Base-by-base conservation (phyloP, 495 filamentous ascomycete genomes). In the Amphirosellinia nigrospora region DNA sequence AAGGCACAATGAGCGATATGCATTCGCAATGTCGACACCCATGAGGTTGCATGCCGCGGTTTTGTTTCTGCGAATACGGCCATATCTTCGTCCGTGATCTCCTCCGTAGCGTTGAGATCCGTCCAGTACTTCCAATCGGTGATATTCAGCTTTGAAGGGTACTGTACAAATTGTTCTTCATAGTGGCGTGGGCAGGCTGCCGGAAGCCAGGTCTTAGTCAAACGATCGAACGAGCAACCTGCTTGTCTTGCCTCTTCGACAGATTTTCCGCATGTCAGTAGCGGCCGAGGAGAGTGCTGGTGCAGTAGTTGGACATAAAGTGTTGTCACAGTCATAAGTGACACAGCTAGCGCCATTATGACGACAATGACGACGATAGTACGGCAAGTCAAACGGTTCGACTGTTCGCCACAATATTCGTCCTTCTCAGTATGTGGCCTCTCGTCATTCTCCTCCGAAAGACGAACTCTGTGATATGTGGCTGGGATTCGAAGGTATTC, bases 141-240 rank as follows among this genome's bases (percentile, higher is more conserved):
- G 0, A 55, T 55, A 8, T 55, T 55, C 26, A 55, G 52, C 3
- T 11, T 32, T 32, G 52, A 55, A 15, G 52, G 26, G 16, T 55
- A 55, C 26, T 19, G 52, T 26, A 55, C 15, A 15, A 55, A 55
- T 32, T 55, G 26, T 16, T 55, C 52, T 19, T 55, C 52, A 55
- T 55, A 55, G 52, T 19, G 11, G 3, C 52, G 52, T 4, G 52
- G 52, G 26, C 52, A 55, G 28, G 52, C 15, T 0, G 52, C 52
- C 9, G 52, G 52, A 28, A 55, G 52, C 52, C 52, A 55, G 52
- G 52, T 55, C 52, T 55, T 55, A 32, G 52, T 55, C 3, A 55
- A 28, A 55, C 52, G 52, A 16, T 55, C 52, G 26, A 55, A 55
- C 13, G 52, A 55, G 52, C 52, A 55, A 15, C 52, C 52, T 32